Evolutionary conservation across 192 early-diverging fungal genomes (phyloP), one percentile per base, ranked within the genome.

Genomic region (Neocallimastix lanati): DNA sequence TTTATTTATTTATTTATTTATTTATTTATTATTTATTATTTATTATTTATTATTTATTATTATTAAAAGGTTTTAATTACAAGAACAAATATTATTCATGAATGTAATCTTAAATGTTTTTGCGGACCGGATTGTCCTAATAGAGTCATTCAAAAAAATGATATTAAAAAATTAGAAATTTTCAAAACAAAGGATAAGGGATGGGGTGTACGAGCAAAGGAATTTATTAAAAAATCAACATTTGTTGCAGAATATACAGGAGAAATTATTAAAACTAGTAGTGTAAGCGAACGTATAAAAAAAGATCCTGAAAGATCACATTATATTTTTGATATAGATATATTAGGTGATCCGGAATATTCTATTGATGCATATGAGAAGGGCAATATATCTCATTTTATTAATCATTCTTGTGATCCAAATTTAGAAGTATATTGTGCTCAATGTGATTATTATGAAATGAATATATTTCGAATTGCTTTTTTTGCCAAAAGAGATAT

Each of bases 391-490:
- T 86, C 87, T 25, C 87, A 85, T 15, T 93, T 92, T 79, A 86
- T 93, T 76, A 93, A 91, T 76, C 92, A 93, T 38, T 89, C 87
- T 0, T 91, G 91, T 67, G 83, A 87, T 14, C 91, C 92, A 0
- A 93, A 93, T 79, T 77, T 92, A 25, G 82, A 80, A 7, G 86
- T 87, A 0, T 83, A 85, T 38, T 81, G 84, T n/a, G 85, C 92
- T 0, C 36, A 83, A 21, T 77, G 84, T 25, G 86, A 91, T 77
- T 67, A 67, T 67, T 67, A 67, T 67, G 50, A 67, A 67, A 67
- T 67, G 50, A 67, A 67, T 67, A 67, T 67, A 67, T 67, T 67
- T 67, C 79, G 86, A 37, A 50, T 91, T 28, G 91, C 90, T 0
- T 91, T 92, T 77, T 93, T 92, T 82, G 80, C 90, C 9, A 81